Base-by-base conservation (phyloP, 164 flowering plant species). In the Litsea cubeba region DNA sequence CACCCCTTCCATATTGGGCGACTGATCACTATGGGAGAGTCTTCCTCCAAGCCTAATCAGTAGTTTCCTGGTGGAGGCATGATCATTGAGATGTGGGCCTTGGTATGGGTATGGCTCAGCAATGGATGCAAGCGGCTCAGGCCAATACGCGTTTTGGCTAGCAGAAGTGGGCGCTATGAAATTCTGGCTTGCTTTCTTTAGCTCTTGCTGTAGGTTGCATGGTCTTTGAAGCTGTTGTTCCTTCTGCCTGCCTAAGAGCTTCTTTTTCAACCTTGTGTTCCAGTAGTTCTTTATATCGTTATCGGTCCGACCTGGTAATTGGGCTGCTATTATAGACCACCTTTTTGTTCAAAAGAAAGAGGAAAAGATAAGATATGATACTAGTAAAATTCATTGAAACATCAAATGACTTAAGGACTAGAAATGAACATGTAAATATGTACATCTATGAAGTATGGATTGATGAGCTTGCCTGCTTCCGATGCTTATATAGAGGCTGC, bases 261-360 rank as follows among this genome's bases (percentile, higher is more conserved):
- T 90, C 85, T 90, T 92, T 87, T 90, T 92, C 79, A 92, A 76
- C 83, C 85, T 89, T 25, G 97, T 92, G 83, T 92, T 92, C 97
- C 97, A 92, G 72, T 92, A 90, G 80, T 92, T 92, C 84, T 92
- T 92, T 30, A 92, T 89, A 71, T 92, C 97, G 15, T 92, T 92
- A 71, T 92, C 97, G 0, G 97, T 92, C 69, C 97, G 71, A 57
- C 97, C 97, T 0, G 97, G 97, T 63, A 92, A 76, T 72, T 90
- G 97, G 4, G 93, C 90, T 1, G 97, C 97, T 11, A 92, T 92
- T 3, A 90, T 86, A n/a, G 97, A 92, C 97, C 97, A 92, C 80
- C 97, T 92, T 71, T 73, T 54, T 18, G 68, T 35, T 23, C 46
- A 8, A 65, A 30, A 26, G 69, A 30, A 18, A 28, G 28, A 23